Conservation (phyloP, 1,139 yeast genomes). For the Torulaspora globosa region DNA sequence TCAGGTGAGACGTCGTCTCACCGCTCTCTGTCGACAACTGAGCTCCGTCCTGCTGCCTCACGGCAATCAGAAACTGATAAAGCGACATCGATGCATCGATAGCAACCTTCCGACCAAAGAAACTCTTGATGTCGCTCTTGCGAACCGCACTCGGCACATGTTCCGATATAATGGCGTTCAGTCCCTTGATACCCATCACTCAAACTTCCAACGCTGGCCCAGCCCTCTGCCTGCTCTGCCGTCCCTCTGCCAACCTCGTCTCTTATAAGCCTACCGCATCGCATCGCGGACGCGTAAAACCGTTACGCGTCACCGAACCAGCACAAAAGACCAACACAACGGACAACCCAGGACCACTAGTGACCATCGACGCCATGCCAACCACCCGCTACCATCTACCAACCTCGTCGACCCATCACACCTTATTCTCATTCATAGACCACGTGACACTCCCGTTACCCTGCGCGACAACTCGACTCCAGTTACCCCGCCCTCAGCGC, state of each 20-base stretch:
- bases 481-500: too few species aligned
- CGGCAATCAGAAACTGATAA: constrained; percentile 92
- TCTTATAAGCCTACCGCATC: too few species aligned
- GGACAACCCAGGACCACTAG: too few species aligned
- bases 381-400: too few species aligned
- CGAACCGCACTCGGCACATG: constrained; percentile 82
- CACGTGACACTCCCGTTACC: not conserved
- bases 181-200: constrained; percentile 75
- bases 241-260: too few species aligned
- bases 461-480: too few species aligned
- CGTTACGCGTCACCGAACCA: not conserved
- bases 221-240: too few species aligned
- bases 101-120: constrained; percentile 93
- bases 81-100: constrained; percentile 84
- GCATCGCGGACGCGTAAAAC: not conserved
- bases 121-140: constrained; percentile 74
- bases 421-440: too few species aligned
- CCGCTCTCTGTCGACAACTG: constrained; percentile 85
- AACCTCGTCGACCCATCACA: too few species aligned
- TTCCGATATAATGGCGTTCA: constrained; percentile 62
- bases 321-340: not conserved
- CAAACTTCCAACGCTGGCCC: not conserved
- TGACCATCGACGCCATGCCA: too few species aligned
- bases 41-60: constrained; percentile 94
- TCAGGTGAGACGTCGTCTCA: constrained; percentile 89